These are phyloP conservation scores for Fusarium siculi DNA, from an alignment of 2,329 filamentous ascomycete genomes.

Conservation along the genomic window DNA sequence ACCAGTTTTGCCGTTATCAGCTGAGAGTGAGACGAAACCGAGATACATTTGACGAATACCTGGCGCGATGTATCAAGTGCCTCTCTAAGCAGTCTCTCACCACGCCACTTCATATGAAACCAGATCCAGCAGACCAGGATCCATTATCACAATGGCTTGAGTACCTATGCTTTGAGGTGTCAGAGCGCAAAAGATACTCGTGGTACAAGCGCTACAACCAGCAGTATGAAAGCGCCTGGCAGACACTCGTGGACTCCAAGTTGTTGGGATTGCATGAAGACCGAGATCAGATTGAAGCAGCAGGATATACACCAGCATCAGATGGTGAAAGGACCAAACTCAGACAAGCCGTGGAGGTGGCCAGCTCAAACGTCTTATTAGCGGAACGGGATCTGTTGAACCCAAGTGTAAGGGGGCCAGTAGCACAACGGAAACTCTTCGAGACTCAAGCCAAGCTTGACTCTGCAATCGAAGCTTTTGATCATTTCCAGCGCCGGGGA, in stretches of 20 bases:
- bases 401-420: slow-evolving; percentile 14
- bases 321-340: neutral
- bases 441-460: slow-evolving; percentile 29
- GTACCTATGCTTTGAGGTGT: slow-evolving; percentile 47
- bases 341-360: slow-evolving; percentile 26
- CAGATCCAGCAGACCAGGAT: slow-evolving; percentile 46
- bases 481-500: slow-evolving; percentile 15
- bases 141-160: slow-evolving; percentile 54
- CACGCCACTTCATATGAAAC: slow-evolving; percentile 21
- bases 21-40: slow-evolving; percentile 18
- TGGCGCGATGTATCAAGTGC: slow-evolving; percentile 6
- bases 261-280: slow-evolving; percentile 13
- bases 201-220: slow-evolving; percentile 28
- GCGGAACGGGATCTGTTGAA: slow-evolving; percentile 35
- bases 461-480: slow-evolving; percentile 24
- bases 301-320: neutral
- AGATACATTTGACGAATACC: slow-evolving; percentile 14
- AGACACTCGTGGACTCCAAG: slow-evolving; percentile 18
- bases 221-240: slow-evolving; percentile 31
- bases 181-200: slow-evolving; percentile 15
- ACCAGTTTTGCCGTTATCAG: slow-evolving; percentile 32
- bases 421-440: slow-evolving; percentile 18
- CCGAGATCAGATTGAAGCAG: slow-evolving; percentile 14
- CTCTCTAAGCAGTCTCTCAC: slow-evolving; percentile 16
- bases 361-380: slow-evolving; percentile 28